Conservation (phyloP, 2,329 filamentous ascomycete species). For the Elsinoe australis region DNA sequence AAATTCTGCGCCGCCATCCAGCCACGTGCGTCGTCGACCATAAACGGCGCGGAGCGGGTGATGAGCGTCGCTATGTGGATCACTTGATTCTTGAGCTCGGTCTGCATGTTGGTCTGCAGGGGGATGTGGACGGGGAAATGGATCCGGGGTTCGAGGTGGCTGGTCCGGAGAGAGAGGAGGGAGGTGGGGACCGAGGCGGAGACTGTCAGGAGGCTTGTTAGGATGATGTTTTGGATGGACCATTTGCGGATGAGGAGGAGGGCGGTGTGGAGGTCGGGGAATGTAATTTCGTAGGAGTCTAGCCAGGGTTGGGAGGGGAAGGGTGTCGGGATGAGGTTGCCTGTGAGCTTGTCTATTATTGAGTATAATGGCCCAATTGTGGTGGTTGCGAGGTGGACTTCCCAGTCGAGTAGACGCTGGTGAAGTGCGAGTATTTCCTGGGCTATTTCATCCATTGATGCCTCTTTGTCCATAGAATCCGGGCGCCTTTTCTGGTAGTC, state of each 20-base stretch:
- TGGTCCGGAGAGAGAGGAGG: neutral
- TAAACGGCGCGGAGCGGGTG: conserved; percentile 58
- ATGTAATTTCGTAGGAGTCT: conserved; percentile 1
- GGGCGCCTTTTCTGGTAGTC: neutral
- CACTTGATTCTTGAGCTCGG: conserved; percentile 65
- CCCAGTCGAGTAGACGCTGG: conserved; percentile 2
- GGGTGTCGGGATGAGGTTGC: conserved; percentile 13
- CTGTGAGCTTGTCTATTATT: neutral
- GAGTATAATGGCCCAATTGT: neutral
- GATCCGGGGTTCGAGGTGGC: neutral
- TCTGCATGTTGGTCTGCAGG: conserved; percentile 32
- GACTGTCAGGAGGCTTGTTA: conserved; percentile 11
- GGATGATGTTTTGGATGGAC: conserved; percentile 20
- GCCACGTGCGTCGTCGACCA: conserved; percentile 30
- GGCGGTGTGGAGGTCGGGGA: conserved; percentile 13
- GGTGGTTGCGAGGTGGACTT: conserved; percentile 1
- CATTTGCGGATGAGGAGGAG: conserved; percentile 17
- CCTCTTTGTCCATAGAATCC: neutral
- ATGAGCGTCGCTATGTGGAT: conserved; percentile 65
- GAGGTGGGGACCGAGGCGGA: neutral
- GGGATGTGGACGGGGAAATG: conserved; percentile 16
- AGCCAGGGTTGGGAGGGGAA: neutral
- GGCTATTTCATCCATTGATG: neutral
- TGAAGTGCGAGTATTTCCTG: neutral
- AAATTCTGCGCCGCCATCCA: conserved; percentile 8